phyloP scores from a whole-genome alignment of 768 basidiomycete species.

The Lyophyllum semitale region DNA sequence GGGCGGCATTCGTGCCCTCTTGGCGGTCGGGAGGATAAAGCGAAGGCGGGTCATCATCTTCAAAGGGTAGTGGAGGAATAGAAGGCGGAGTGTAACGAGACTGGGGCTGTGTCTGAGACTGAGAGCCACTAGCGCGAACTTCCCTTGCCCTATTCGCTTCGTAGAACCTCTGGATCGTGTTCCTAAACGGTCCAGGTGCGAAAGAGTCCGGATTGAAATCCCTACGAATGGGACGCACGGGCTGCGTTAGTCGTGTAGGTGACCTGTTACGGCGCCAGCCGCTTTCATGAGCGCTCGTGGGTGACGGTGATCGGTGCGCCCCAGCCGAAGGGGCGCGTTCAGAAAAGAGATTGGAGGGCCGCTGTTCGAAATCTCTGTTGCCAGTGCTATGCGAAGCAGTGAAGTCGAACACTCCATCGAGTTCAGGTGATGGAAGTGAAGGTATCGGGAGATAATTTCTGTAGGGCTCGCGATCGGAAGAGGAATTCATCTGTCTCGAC shows the following conservation, averaged over 20 bases:
- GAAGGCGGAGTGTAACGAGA: slow-evolving; percentile 13
- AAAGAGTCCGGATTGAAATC: slow-evolving; percentile 37
- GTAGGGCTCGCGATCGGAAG: background rate
- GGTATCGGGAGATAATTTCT: slow-evolving; percentile 16
- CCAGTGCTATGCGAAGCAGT: background rate
- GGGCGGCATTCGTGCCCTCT: background rate
- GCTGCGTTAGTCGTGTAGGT: slow-evolving; percentile 4
- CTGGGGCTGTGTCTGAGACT: background rate
- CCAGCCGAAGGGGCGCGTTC: background rate
- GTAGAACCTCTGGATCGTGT: slow-evolving; percentile 41
- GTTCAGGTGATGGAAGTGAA: slow-evolving; percentile 25
- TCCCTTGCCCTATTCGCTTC: slow-evolving; percentile 18
- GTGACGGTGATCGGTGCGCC: slow-evolving; percentile 9
- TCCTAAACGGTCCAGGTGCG: slow-evolving; percentile 49
- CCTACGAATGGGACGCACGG: slow-evolving; percentile 14
- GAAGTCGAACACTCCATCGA: slow-evolving; percentile 21
- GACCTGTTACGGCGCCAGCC: slow-evolving; percentile 1
- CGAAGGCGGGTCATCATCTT: slow-evolving; percentile 16
- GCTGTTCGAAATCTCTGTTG: background rate
- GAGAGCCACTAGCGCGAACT: slow-evolving; percentile 1
- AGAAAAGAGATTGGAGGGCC: background rate
- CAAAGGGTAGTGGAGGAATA: slow-evolving; percentile 42
- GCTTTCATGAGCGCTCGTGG: background rate
- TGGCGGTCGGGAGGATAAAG: background rate
- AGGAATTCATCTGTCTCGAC: background rate